These are phyloP conservation scores for Monilinia aucupariae DNA, from an alignment of 2,329 filamentous ascomycete species.

Conservation along the genomic window DNA sequence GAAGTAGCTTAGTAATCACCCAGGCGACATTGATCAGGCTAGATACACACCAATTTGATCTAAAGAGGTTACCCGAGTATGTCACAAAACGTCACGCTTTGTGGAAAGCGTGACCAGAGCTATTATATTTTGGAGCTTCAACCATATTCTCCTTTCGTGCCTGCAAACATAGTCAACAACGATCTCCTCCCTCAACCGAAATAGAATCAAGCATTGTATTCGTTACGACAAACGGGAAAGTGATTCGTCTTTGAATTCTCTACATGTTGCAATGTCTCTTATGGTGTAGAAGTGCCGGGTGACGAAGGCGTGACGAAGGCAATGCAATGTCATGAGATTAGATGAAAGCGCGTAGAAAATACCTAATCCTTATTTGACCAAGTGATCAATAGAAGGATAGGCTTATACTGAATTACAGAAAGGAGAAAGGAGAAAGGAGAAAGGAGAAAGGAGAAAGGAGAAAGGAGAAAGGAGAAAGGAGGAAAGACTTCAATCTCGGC, in stretches of 20 bases:
- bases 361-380: neutral
- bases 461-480: too few species aligned
- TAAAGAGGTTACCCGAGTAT: too few species aligned
- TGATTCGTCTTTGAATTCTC: neutral
- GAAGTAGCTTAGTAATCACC: neutral
- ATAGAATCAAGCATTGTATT: neutral
- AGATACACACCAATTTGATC: too few species aligned
- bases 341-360: neutral
- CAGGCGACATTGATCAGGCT: neutral
- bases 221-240: neutral
- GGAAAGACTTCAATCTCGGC: too few species aligned
- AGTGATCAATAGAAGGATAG: neutral
- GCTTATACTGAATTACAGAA: neutral
- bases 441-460: too few species aligned
- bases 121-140: too few species aligned
- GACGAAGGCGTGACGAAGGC: neutral
- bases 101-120: too few species aligned
- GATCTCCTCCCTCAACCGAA: neutral
- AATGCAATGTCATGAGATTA: neutral
- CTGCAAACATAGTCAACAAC: neutral
- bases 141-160: neutral
- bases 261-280: neutral
- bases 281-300: neutral
- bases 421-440: too few species aligned
- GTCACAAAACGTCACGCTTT: too few species aligned